Percentiles rank a stretch among this genome's conserved stretches.
Conservation (phyloP, 371 early-diverging fungal genomes). For the Apophysomyces elegans region DNA sequence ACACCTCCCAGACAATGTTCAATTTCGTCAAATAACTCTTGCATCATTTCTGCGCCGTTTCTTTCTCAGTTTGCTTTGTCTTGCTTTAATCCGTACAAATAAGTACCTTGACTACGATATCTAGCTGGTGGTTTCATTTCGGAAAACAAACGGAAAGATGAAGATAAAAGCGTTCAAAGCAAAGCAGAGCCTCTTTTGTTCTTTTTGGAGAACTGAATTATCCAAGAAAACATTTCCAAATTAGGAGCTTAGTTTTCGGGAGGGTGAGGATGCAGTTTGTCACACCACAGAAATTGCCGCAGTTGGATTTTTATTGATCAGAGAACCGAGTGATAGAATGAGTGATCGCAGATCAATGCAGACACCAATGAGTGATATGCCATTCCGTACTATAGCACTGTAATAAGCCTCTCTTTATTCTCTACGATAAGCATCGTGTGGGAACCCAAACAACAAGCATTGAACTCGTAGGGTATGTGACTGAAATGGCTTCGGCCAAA, state of each 20-base stretch:
- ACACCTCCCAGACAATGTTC: conserved; percentile 26
- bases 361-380: too few species aligned
- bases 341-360: too few species aligned
- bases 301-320: too few species aligned
- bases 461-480: too few species aligned
- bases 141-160: not conserved
- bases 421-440: too few species aligned
- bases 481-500: too few species aligned
- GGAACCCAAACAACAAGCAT: too few species aligned
- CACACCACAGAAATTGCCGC: too few species aligned
- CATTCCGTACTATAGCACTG: too few species aligned
- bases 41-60: conserved; percentile 19
- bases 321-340: too few species aligned
- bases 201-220: not conserved
- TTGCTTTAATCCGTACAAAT: not conserved
- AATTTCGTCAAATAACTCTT: conserved; percentile 29
- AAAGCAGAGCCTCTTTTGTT: not conserved
- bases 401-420: too few species aligned
- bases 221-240: not conserved
- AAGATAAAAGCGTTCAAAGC: not conserved
- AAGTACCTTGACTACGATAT: conserved; percentile 17
- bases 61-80: not conserved
- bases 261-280: too few species aligned
- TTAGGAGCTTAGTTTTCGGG: not conserved
- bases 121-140: conserved; percentile 4